These are phyloP conservation scores for Omphalea diandra DNA, from an alignment of 441 rosid species.

Conservation along the genomic window DNA sequence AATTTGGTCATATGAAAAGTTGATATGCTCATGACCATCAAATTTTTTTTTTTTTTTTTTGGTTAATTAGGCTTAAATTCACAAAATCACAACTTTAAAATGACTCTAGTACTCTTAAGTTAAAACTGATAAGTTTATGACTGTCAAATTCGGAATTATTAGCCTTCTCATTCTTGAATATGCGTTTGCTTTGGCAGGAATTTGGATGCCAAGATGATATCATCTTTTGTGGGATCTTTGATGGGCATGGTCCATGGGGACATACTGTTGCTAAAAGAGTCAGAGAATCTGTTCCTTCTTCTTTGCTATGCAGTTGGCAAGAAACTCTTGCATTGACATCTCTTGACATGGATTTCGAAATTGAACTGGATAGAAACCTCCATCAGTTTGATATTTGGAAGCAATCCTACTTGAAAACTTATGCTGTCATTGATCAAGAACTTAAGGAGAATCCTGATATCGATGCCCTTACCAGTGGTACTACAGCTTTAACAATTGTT, in stretches of 20 bases:
- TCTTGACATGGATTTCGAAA: slow-evolving; percentile 29
- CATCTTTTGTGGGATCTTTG: slow-evolving; percentile 79
- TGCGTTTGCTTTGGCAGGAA: slow-evolving; percentile 62
- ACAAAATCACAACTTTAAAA: neutral
- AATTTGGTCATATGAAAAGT: no score
- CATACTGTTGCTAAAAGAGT: slow-evolving; percentile 69
- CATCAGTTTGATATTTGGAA: slow-evolving; percentile 68
- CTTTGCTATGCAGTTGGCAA: slow-evolving; percentile 83
- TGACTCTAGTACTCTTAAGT: no score
- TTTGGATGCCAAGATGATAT: slow-evolving; percentile 91
- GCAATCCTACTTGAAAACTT: slow-evolving; percentile 64
- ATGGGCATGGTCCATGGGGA: slow-evolving; percentile 98
- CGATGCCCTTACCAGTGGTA: slow-evolving; percentile 68
- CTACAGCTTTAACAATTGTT: slow-evolving; percentile 69
- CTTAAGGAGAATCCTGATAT: slow-evolving; percentile 59
- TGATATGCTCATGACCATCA: no score
- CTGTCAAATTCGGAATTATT: no score
- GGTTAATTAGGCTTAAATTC: no score
- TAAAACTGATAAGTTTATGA: no score
- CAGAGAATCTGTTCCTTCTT: slow-evolving; percentile 50
- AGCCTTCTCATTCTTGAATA: no score
- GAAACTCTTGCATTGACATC: slow-evolving; percentile 49
- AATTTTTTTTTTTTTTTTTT: no score
- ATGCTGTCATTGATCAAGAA: slow-evolving; percentile 61
- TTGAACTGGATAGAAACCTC: slow-evolving; percentile 26